Evolutionary conservation across 2,329 filamentous ascomycete genomes (phyloP).

Genomic region (Xylaria sp.): DNA sequence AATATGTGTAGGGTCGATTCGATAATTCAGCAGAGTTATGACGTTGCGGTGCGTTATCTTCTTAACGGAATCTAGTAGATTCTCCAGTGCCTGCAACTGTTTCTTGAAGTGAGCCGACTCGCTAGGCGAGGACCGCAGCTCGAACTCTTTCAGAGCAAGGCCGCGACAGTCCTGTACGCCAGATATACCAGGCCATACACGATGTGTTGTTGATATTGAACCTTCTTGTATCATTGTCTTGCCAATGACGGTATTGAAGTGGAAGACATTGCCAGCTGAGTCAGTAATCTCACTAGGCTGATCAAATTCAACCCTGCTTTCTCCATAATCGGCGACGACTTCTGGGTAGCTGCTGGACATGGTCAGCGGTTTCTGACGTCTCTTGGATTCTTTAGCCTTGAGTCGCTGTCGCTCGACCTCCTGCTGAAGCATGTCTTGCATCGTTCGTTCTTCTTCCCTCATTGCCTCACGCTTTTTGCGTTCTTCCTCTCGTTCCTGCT

Average conservation of each 20-base stretch:
- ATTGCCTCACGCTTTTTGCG: constrained; percentile 66
- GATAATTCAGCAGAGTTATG: constrained; percentile 83
- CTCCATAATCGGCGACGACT: constrained; percentile 49
- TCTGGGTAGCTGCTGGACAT: constrained; percentile 53
- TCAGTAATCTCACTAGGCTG: constrained; percentile 73
- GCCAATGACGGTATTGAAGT: constrained; percentile 77
- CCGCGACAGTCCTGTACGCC: constrained; percentile 67
- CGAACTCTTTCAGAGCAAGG: constrained; percentile 79
- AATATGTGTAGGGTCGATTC: constrained; percentile 69
- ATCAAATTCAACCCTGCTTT: constrained; percentile 69
- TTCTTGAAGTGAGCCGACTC: constrained; percentile 76
- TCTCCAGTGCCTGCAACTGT: constrained; percentile 80
- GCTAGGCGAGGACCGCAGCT: constrained; percentile 66
- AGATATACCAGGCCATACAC: constrained; percentile 74
- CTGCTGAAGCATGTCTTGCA: constrained; percentile 77
- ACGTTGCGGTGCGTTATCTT: constrained; percentile 80
- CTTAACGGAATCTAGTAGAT: constrained; percentile 79
- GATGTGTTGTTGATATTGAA: constrained; percentile 74
- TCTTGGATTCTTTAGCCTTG: constrained; percentile 71
- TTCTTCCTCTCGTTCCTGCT: constrained; percentile 64
- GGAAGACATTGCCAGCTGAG: constrained; percentile 69
- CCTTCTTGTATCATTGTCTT: constrained; percentile 74
- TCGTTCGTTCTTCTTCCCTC: constrained; percentile 75
- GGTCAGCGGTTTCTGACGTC: constrained; percentile 64
- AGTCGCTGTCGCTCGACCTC: constrained; percentile 75